Conservation (phyloP, 306 rosid species). For the Begonia loranthoides region DNA sequence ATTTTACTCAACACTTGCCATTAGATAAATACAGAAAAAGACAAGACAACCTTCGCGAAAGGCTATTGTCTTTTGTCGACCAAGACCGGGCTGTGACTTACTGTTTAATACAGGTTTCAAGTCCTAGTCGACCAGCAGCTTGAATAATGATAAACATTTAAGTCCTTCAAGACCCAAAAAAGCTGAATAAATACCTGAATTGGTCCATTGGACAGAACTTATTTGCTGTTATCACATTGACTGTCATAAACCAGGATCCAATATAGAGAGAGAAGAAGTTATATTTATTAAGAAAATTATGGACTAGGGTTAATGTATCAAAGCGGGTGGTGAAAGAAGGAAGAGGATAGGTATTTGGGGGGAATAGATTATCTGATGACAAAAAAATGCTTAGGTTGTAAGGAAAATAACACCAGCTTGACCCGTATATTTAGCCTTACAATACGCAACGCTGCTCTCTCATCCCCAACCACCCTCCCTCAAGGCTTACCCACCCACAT, state of each 20-base stretch:
- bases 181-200: too few relatives aligned
- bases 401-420: constrained; percentile 10
- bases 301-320: constrained; percentile 9
- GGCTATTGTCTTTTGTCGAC: neutral
- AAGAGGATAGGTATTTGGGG: neutral
- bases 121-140: neutral
- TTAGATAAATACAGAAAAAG: constrained; percentile 5
- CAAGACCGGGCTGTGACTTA: neutral
- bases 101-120: neutral
- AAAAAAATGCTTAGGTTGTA: constrained; percentile 2
- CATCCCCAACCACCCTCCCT: constrained; percentile 2
- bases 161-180: too few relatives aligned
- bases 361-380: neutral
- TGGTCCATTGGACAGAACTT: too few relatives aligned
- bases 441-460: constrained; percentile 8
- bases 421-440: constrained; percentile 8
- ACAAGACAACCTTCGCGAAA: constrained; percentile 3
- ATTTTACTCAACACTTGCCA: constrained; percentile 4
- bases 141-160: too few relatives aligned
- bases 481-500: neutral
- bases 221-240: neutral
- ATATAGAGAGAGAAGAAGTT: neutral
- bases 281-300: neutral
- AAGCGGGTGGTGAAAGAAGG: constrained; percentile 13
- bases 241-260: neutral